phyloP scores from a whole-genome alignment of 176 grass and related monocot species.

The Carex kokanica region DNA sequence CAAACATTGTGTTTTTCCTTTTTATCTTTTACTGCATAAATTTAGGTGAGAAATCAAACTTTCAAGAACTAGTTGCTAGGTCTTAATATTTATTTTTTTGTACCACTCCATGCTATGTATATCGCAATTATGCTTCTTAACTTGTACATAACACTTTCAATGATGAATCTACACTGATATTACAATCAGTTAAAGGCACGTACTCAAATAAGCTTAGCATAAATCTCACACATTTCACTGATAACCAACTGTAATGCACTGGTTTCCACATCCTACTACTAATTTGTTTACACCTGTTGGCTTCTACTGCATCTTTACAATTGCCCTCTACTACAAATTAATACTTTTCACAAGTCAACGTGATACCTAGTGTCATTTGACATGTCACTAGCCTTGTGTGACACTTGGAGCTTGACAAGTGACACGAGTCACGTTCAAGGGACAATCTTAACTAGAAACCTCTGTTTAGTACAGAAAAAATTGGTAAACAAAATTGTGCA shows the following conservation, averaged over 20 bases:
- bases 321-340: neutral
- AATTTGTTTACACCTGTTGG: neutral
- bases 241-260: neutral
- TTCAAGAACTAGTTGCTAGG: neutral
- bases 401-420: neutral
- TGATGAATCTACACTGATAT: neutral
- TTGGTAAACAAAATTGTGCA: neutral
- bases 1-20: neutral
- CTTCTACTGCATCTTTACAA: neutral
- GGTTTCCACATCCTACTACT: neutral
- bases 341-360: neutral
- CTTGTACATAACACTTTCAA: neutral
- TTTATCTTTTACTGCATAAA: constrained; percentile 16
- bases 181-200: neutral
- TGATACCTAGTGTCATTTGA: neutral
- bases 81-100: neutral
- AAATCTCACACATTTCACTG: neutral
- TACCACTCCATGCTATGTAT: neutral
- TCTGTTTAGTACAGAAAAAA: neutral
- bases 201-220: neutral
- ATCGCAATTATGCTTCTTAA: neutral
- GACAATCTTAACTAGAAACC: neutral
- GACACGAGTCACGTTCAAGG: neutral
- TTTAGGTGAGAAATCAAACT: neutral
- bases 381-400: neutral